Evolutionary conservation across 352 stramenopile species (phyloP).

Genomic region (Stramenopiles sp.): DNA sequence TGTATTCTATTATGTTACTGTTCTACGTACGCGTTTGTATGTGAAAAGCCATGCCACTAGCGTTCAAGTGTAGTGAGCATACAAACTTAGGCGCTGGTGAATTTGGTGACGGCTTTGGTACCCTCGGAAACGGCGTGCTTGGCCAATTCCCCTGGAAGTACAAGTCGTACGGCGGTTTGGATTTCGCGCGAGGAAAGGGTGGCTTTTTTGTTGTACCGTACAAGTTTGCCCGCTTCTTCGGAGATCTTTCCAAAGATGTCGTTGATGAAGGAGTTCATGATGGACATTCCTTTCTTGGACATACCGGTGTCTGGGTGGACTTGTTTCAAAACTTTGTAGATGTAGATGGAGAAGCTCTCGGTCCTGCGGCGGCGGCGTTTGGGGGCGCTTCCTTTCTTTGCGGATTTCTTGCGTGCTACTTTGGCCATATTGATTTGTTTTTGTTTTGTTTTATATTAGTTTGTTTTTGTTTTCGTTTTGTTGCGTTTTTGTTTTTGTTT

Average conservation of each 20-base stretch:
- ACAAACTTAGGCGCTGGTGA: no score
- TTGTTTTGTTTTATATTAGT: no score
- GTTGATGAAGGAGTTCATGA: slow-evolving; percentile 98
- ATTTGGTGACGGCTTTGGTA: slow-evolving; percentile 86
- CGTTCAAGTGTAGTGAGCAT: no score
- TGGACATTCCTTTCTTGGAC: slow-evolving; percentile 87
- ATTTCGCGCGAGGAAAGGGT: slow-evolving; percentile 87
- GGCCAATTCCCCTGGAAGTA: slow-evolving; percentile 83
- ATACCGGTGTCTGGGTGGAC: slow-evolving; percentile 90
- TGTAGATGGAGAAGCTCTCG: slow-evolving; percentile 65
- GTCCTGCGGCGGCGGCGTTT: slow-evolving; percentile 50
- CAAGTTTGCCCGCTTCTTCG: slow-evolving; percentile 78
- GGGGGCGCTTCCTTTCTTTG: no score
- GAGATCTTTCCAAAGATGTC: slow-evolving; percentile 95
- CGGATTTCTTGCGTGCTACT: slow-evolving; percentile 76
- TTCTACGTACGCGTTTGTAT: no score
- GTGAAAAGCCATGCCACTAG: no score
- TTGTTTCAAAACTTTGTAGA: slow-evolving; percentile 76
- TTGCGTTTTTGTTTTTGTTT: no score
- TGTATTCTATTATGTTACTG: no score
- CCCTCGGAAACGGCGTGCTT: slow-evolving; percentile 90
- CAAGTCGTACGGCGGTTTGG: slow-evolving; percentile 85
- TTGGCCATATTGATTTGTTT: slow-evolving; percentile 81
- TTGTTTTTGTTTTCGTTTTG: no score
- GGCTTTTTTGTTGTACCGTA: slow-evolving; percentile 95